Conservation (phyloP, 805 yeast genomes). For the Candida incommunis region DNA sequence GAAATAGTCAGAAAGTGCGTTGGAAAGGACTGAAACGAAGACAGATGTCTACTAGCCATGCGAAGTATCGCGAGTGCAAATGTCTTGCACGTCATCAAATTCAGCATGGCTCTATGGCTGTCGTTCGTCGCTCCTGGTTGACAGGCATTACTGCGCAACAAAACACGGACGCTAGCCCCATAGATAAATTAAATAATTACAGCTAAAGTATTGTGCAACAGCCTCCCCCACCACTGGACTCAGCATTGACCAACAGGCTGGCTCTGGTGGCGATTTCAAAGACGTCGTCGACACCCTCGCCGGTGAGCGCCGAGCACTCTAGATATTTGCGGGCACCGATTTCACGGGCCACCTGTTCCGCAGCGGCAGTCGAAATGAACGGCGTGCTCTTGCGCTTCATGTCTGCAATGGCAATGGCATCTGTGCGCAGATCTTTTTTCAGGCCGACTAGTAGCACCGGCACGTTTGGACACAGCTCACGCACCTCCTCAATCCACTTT, state of each 20-base stretch:
- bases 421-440: constrained; percentile 62
- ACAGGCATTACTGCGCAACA: too few species aligned
- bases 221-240: neutral
- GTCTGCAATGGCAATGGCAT: constrained; percentile 22
- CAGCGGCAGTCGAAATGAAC: constrained; percentile 33
- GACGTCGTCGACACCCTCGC: constrained; percentile 85
- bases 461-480: constrained; percentile 63
- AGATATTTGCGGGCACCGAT: constrained; percentile 75
- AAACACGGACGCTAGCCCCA: too few species aligned
- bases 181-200: neutral
- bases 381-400: constrained; percentile 35
- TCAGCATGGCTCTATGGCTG: too few species aligned
- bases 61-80: too few species aligned
- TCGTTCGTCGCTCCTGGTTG: too few species aligned
- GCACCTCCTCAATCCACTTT: constrained; percentile 82
- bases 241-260: constrained; percentile 41
- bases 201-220: neutral
- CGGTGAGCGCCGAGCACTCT: constrained; percentile 74
- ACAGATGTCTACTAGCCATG: too few species aligned
- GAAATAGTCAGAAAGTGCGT: too few species aligned
- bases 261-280: constrained; percentile 90
- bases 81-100: too few species aligned
- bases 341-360: constrained; percentile 53
- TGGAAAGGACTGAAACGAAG: too few species aligned
- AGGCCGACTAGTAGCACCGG: constrained; percentile 73